phyloP scores from a whole-genome alignment of 371 early-diverging fungal species.

The Conidiobolus incongruus region DNA sequence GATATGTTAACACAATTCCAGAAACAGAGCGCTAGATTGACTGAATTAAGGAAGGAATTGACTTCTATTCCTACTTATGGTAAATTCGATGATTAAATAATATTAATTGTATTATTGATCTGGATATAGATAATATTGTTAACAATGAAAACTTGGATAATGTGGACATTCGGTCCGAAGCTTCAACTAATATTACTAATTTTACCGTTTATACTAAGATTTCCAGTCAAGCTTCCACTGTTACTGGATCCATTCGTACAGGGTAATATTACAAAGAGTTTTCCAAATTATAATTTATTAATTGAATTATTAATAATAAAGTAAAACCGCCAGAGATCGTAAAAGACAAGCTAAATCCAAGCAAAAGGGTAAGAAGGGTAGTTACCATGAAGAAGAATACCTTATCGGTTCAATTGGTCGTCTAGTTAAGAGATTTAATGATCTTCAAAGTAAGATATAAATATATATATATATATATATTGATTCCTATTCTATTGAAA shows the following conservation, averaged over 20 bases:
- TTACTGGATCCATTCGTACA: too few species aligned
- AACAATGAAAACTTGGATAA: constrained; percentile 45
- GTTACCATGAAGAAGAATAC: constrained; percentile 75
- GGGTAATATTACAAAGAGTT: too few species aligned
- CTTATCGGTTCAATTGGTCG: constrained; percentile 33
- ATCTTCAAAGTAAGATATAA: neutral
- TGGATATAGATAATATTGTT: too few species aligned
- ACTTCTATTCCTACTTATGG: too few species aligned
- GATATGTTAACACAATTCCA: constrained; percentile 47
- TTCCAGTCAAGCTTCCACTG: constrained; percentile 18
- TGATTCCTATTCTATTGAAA: neutral
- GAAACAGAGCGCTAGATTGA: constrained; percentile 28
- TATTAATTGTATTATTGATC: too few species aligned
- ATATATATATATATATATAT: too few species aligned
- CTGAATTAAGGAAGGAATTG: constrained; percentile 27
- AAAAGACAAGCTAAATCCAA: constrained; percentile 49
- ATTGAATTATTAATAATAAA: constrained; percentile 7
- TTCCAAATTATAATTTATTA: too few species aligned
- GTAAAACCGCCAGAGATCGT: constrained; percentile 43
- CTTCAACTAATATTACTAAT: constrained; percentile 74
- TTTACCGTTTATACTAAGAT: constrained; percentile 51
- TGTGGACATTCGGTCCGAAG: constrained; percentile 83
- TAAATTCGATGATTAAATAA: too few species aligned
- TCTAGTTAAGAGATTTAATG: neutral
- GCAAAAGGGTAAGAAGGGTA: constrained; percentile 67